Conservation (phyloP, 208 protist species). For the Acanthamoeba sp. region DNA sequence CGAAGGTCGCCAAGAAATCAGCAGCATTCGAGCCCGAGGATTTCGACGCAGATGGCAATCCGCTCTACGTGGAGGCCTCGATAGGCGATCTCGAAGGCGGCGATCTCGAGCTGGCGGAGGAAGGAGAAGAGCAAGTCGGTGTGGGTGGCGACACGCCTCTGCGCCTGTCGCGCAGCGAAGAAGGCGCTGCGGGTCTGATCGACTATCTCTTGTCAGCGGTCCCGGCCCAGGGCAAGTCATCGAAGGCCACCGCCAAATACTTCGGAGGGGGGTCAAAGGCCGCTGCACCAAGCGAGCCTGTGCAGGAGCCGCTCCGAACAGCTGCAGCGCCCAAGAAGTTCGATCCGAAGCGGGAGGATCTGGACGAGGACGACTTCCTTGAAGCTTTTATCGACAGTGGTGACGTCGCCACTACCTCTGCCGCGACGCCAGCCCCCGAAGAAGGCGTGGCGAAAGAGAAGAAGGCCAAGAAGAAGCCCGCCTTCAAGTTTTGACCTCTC, state of each 20-base stretch:
- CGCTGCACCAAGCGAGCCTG: neutral
- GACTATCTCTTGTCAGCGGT: neutral
- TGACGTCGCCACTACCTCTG: too few relatives aligned
- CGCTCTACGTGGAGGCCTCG: neutral
- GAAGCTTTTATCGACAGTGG: neutral
- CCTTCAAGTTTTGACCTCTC: neutral
- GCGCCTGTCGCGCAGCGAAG: neutral
- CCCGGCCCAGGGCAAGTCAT: neutral
- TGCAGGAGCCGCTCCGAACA: neutral
- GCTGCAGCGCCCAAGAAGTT: neutral
- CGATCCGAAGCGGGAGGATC: neutral
- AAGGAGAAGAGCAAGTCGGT: neutral
- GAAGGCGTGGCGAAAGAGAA: neutral
- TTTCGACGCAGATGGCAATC: neutral
- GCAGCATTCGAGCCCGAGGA: neutral
- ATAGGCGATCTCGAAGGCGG: neutral
- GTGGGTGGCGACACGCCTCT: neutral
- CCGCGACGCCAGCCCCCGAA: neutral
- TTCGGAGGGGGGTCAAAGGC: neutral
- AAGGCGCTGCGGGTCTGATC: neutral
- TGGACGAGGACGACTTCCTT: slow-evolving; percentile 3
- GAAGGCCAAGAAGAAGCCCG: neutral
- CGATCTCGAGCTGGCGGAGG: neutral
- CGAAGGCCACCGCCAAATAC: neutral
- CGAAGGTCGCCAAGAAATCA: neutral